A percentile compares a stretch with the other conserved stretches of the same genome.
phyloP scores from a whole-genome alignment of 2,329 filamentous ascomycete species.

The Harringtonia aguacate region DNA sequence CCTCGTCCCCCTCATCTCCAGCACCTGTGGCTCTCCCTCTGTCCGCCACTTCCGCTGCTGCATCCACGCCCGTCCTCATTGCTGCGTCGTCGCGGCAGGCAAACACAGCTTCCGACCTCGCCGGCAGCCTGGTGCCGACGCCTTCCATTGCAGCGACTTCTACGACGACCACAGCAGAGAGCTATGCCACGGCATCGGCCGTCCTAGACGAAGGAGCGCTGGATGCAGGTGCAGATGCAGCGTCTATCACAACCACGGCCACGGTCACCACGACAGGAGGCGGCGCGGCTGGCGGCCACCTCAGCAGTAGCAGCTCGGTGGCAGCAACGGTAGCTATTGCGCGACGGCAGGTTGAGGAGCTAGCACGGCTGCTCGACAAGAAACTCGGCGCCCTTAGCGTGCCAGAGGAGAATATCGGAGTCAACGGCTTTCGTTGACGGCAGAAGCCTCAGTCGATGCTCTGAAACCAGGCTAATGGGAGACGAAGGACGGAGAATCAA shows the following conservation, averaged over 20 bases:
- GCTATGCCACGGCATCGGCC: constrained; percentile 1
- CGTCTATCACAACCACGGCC: constrained; percentile 4
- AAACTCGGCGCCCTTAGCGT: constrained; percentile 42
- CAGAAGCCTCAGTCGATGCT: background rate
- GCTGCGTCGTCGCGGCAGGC: background rate
- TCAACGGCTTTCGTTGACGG: constrained; percentile 14
- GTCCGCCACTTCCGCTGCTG: background rate
- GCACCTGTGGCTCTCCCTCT: background rate
- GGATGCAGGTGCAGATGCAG: constrained; percentile 5
- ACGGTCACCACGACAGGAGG: constrained; percentile 31
- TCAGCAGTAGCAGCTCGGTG: constrained; percentile 23
- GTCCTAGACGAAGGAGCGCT: background rate
- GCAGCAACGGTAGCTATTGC: constrained; percentile 38
- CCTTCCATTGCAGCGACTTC: background rate
- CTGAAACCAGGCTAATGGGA: too few species aligned
- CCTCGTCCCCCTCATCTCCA: background rate
- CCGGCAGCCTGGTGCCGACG: background rate
- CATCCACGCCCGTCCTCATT: constrained; percentile 2
- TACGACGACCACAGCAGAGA: constrained; percentile 1
- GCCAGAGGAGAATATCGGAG: constrained; percentile 39
- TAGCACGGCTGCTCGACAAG: constrained; percentile 50
- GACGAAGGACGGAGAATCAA: too few species aligned
- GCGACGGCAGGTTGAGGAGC: constrained; percentile 46
- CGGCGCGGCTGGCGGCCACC: constrained; percentile 15
- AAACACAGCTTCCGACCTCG: too few species aligned